Evolutionary conservation across 306 rosid species (phyloP), one percentile per base, ranked within the genome.

Genomic region (Prunus fruticosa): DNA sequence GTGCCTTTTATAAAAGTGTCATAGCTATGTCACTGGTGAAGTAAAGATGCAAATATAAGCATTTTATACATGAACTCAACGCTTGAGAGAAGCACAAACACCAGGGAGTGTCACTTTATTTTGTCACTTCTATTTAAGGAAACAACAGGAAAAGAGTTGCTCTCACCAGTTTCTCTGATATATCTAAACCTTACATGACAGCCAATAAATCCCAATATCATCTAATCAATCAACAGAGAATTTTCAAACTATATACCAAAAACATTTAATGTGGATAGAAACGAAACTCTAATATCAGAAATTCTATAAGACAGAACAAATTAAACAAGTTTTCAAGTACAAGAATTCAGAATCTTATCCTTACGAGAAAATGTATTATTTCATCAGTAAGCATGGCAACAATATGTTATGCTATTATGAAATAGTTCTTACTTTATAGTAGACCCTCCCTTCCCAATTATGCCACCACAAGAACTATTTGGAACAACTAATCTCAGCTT

Each of bases 371-470:
- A 7, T 3, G 15, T 51, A 18, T 30, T 28, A 56, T 16, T 22
- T 52, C 11, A 52, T 23, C 64, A 11, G 20, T 61, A 68, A 54
- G 46, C 72, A 76, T 15, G 22, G 64, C 76, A 72, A 22, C n/a
- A 41, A 64, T 38, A 38, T 12, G 46, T 38, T 70, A 23, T 19
- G 28, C 46, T 14, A 45, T 3, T 34, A 78, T 18, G 68, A 69
- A 72, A 65, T 68, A 83, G 74, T 60, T 49, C 82, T 61, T 89
- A 96, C 99, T 96, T 96, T 71, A 96, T 96, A 65, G 98, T 96
- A 78, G 99, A 85, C 20, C 99, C 99, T 79, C 97, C 98, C 84
- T 96, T 96, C 80, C 99, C 99, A 80, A 96, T 96, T 83, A 96
- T 91, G 78, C 98, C 99, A 83, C 99, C 99, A 79, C 99, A 96